A percentile compares a stretch with the other conserved stretches of the same genome.
Conservation (phyloP, 495 filamentous ascomycete species). For the Chaetomium cochliodes region DNA sequence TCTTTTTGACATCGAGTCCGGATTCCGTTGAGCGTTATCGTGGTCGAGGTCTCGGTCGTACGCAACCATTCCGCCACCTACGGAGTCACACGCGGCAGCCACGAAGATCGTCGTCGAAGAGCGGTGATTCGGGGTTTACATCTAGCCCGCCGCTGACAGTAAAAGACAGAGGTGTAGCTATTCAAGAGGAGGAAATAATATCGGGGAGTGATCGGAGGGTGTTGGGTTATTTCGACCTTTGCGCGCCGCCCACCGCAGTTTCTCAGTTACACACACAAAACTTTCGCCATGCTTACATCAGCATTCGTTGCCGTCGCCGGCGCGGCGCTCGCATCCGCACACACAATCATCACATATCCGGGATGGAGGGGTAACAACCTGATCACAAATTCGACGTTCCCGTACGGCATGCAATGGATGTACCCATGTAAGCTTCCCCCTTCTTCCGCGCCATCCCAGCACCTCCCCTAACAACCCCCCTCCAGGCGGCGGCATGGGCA, state of each 20-base stretch:
- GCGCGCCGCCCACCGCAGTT: background rate
- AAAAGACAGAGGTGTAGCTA: background rate
- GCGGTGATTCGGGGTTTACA: slow-evolving; percentile 19
- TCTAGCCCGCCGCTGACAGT: background rate
- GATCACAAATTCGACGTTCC: slow-evolving; percentile 72
- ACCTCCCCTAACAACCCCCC: slow-evolving; percentile 18
- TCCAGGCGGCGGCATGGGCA: slow-evolving; percentile 79
- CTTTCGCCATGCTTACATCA: slow-evolving; percentile 47
- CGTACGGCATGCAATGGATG: slow-evolving; percentile 96
- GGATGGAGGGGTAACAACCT: slow-evolving; percentile 95
- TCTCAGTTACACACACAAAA: slow-evolving; percentile 12
- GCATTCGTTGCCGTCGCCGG: slow-evolving; percentile 51
- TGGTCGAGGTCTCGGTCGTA: slow-evolving; percentile 1
- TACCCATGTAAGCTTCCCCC: slow-evolving; percentile 78
- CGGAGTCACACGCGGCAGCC: slow-evolving; percentile 16
- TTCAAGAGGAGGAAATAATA: background rate
- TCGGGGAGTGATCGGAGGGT: background rate
- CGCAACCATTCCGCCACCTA: slow-evolving; percentile 12
- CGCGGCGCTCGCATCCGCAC: slow-evolving; percentile 62
- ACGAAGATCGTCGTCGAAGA: slow-evolving; percentile 25
- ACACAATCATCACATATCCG: slow-evolving; percentile 89
- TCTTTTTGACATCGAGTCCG: slow-evolving; percentile 12
- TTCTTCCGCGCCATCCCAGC: background rate
- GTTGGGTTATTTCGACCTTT: background rate
- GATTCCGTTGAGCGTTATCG: background rate